Conservation (phyloP, 2,329 filamentous ascomycete genomes). For the Pleochaeta shiraiana region DNA sequence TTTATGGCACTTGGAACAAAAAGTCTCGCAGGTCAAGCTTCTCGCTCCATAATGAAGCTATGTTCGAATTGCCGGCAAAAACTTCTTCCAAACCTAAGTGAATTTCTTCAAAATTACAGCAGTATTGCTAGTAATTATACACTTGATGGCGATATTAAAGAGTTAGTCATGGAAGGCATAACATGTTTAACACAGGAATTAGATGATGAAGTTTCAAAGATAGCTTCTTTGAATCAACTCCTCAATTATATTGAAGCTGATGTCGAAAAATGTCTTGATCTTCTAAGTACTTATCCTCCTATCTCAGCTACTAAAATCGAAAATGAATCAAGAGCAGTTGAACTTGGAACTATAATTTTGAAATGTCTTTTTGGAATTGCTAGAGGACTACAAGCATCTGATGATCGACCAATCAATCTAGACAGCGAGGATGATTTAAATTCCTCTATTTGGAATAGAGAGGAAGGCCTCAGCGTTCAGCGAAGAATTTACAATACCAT, state of each 20-base stretch:
- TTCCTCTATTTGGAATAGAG: slow-evolving; percentile 26
- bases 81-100: slow-evolving; percentile 41
- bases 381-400: slow-evolving; percentile 46
- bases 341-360: slow-evolving; percentile 26
- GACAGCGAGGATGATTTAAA: slow-evolving; percentile 26
- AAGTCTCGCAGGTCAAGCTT: slow-evolving; percentile 41
- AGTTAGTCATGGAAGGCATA: slow-evolving; percentile 52
- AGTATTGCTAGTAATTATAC: slow-evolving; percentile 35
- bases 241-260: slow-evolving; percentile 40
- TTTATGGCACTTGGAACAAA: slow-evolving; percentile 45
- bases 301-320: slow-evolving; percentile 9
- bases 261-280: slow-evolving; percentile 22
- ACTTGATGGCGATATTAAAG: slow-evolving; percentile 46
- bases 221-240: slow-evolving; percentile 32
- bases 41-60: slow-evolving; percentile 50
- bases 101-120: slow-evolving; percentile 51
- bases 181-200: slow-evolving; percentile 56
- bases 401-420: slow-evolving; percentile 45
- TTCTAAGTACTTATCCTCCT: background rate
- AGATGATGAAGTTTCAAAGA: slow-evolving; percentile 31
- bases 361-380: slow-evolving; percentile 49
- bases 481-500: slow-evolving; percentile 29
- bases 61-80: slow-evolving; percentile 54
- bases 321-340: slow-evolving; percentile 14
- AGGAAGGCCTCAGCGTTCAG: slow-evolving; percentile 27